Percentiles rank a stretch among this genome's conserved stretches.
Evolutionary conservation across 2,329 filamentous ascomycete genomes (phyloP).

Genomic region (Aspergillus awamori): DNA sequence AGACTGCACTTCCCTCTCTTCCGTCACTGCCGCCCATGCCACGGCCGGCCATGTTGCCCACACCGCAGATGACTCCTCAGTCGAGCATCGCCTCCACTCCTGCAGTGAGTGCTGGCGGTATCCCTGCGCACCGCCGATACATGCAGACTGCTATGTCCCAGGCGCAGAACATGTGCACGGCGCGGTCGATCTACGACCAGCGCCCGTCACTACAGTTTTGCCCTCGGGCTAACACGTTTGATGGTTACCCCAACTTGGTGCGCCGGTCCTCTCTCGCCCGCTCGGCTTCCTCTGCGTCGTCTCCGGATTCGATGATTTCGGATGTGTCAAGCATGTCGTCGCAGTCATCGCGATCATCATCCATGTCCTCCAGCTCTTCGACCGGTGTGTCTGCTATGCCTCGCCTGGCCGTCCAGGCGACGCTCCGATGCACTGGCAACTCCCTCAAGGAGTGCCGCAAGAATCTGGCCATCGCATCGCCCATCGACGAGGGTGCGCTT

Average conservation of each 20-base stretch:
- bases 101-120: slow-evolving; percentile 60
- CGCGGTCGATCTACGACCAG: slow-evolving; percentile 59
- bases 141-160: slow-evolving; percentile 63
- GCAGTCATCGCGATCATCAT: slow-evolving; percentile 56
- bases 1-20: slow-evolving; percentile 47
- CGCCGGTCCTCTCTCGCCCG: slow-evolving; percentile 54
- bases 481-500: slow-evolving; percentile 41
- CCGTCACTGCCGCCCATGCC: slow-evolving; percentile 58
- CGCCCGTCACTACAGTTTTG: slow-evolving; percentile 43
- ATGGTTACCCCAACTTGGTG: slow-evolving; percentile 54
- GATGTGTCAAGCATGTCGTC: slow-evolving; percentile 60
- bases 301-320: slow-evolving; percentile 66
- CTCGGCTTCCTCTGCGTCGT: slow-evolving; percentile 56
- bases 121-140: slow-evolving; percentile 56
- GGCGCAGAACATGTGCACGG: slow-evolving; percentile 57
- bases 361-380: slow-evolving; percentile 48
- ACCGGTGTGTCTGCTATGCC: slow-evolving; percentile 31
- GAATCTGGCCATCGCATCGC: slow-evolving; percentile 40
- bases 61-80: slow-evolving; percentile 64
- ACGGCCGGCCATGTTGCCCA: slow-evolving; percentile 60
- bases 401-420: slow-evolving; percentile 44
- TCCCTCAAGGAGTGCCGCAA: slow-evolving; percentile 42
- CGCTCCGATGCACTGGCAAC: slow-evolving; percentile 43
- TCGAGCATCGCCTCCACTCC: slow-evolving; percentile 58
- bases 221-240: slow-evolving; percentile 43